Percentiles rank a stretch among this genome's conserved stretches.
Conservation (phyloP, 169 alveolate species). For the Eimeria praecox region DNA sequence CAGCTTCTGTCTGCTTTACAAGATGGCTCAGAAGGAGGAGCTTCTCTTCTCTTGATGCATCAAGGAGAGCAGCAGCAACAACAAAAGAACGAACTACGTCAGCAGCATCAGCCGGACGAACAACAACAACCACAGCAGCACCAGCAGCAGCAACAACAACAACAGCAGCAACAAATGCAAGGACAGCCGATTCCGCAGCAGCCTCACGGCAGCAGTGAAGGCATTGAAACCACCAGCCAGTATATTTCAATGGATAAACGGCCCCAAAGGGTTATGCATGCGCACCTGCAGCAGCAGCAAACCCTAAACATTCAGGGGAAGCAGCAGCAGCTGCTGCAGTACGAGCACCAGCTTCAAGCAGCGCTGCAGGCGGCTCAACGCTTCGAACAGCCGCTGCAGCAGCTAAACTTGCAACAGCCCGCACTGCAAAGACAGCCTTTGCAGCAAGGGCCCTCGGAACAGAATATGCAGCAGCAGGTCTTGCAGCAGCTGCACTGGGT, state of each 20-base stretch:
- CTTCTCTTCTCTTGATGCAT: neutral
- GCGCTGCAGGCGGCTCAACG: neutral
- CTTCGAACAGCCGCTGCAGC: conserved; percentile 26
- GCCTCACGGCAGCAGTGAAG: neutral
- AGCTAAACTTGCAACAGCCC: neutral
- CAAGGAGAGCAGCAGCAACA: neutral
- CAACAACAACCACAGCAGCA: conserved; percentile 10
- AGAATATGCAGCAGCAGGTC: neutral
- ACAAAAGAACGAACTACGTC: neutral
- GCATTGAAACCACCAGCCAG: neutral
- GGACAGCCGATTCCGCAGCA: neutral
- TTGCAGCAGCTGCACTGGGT: conserved; percentile 19
- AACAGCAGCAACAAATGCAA: conserved; percentile 17
- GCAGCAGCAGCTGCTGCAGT: conserved; percentile 29
- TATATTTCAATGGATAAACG: neutral
- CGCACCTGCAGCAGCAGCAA: neutral
- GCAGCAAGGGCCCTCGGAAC: neutral
- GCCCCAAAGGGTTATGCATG: neutral
- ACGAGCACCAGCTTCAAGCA: conserved; percentile 35
- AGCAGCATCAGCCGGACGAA: neutral
- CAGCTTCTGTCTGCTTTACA: conserved; percentile 23
- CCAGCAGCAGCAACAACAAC: conserved; percentile 25
- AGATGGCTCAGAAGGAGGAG: neutral
- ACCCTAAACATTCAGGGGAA: neutral
- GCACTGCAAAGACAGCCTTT: neutral